These are phyloP conservation scores for Rhizophagus sp. DNA, from an alignment of 192 early-diverging fungal species.

Conservation along the genomic window DNA sequence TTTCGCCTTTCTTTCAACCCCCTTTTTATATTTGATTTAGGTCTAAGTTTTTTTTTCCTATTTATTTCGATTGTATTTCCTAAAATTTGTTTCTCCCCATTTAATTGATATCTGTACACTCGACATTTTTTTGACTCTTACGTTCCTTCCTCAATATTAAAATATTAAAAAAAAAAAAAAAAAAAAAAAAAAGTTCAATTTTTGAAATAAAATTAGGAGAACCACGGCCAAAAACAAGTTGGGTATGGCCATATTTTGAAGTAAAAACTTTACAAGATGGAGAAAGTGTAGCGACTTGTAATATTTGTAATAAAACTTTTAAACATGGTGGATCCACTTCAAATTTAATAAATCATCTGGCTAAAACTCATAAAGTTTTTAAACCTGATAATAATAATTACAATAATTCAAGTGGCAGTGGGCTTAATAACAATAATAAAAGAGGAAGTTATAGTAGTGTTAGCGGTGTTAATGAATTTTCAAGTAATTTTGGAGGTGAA, in stretches of 20 bases:
- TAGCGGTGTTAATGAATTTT: neutral
- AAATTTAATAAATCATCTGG: constrained; percentile 12
- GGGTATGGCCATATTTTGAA: constrained; percentile 14
- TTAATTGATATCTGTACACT: neutral
- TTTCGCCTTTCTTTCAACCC: too few relatives aligned
- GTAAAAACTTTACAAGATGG: constrained; percentile 16
- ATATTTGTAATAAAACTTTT: neutral
- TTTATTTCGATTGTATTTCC: neutral
- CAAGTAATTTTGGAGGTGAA: constrained; percentile 4
- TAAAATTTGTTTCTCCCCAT: neutral
- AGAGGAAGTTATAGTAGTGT: neutral
- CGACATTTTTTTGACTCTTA: neutral
- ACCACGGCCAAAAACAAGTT: constrained; percentile 5
- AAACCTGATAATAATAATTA: neutral
- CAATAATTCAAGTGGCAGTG: neutral
- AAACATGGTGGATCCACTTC: constrained; percentile 10
- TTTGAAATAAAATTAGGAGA: constrained; percentile 19
- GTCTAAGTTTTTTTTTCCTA: neutral
- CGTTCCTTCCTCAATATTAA: too few relatives aligned
- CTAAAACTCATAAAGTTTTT: constrained; percentile 10
- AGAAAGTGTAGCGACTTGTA: neutral
- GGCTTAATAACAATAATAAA: neutral
- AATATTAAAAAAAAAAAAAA: neutral
- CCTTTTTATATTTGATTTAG: neutral
- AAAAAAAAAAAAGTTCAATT: neutral